These are phyloP conservation scores for Fusarium concolor DNA, from an alignment of 2,329 filamentous ascomycete genomes.

Conservation along the genomic window DNA sequence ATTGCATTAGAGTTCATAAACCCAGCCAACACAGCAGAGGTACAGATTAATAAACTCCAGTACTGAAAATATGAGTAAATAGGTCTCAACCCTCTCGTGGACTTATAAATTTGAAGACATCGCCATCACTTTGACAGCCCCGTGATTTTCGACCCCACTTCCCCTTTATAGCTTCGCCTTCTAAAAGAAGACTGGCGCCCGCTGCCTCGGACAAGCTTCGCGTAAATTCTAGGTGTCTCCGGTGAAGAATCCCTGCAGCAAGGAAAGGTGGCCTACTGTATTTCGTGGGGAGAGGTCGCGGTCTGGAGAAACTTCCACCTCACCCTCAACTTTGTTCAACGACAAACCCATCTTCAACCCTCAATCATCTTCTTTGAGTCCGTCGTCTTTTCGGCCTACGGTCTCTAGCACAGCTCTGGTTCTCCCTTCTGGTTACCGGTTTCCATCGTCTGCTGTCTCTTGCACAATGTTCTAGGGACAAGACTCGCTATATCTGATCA, in stretches of 20 bases:
- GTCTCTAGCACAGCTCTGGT: slow-evolving; percentile 55
- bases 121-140: neutral
- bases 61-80: neutral
- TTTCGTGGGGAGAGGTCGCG: slow-evolving; percentile 46
- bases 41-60: neutral
- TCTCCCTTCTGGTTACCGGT: slow-evolving; percentile 56
- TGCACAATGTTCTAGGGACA: slow-evolving; percentile 56
- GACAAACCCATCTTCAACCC: slow-evolving; percentile 43
- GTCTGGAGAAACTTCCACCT: slow-evolving; percentile 57
- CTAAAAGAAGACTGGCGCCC: slow-evolving; percentile 22
- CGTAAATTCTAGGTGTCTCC: slow-evolving; percentile 47
- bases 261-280: slow-evolving; percentile 41
- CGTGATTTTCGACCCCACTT: slow-evolving; percentile 41
- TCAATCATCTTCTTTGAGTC: slow-evolving; percentile 43
- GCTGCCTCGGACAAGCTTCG: slow-evolving; percentile 45
- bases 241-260: slow-evolving; percentile 37
- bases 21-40: no score
- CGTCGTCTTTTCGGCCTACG: slow-evolving; percentile 41
- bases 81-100: neutral
- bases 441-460: slow-evolving; percentile 50
- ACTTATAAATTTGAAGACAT: neutral
- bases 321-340: slow-evolving; percentile 51
- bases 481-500: slow-evolving; percentile 45
- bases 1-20: neutral
- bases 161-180: slow-evolving; percentile 26